Evolutionary conservation across 208 protist genomes (phyloP).

Genomic region (Trypanosoma cruzi): DNA sequence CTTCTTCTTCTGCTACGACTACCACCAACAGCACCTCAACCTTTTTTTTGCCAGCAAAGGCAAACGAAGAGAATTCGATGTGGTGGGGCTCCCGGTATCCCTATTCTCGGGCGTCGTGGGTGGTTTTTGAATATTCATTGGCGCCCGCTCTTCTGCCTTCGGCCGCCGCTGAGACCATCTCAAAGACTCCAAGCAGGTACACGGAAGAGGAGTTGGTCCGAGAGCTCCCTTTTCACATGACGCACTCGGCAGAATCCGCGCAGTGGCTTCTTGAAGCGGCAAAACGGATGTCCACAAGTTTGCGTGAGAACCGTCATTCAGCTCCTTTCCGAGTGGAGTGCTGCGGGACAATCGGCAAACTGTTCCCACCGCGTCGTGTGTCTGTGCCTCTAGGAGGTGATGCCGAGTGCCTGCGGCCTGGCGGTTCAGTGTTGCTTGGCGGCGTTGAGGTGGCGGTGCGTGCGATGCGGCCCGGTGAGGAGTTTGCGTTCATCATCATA

Average conservation of each 20-base stretch:
- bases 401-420: not conserved
- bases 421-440: not conserved
- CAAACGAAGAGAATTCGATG: not conserved
- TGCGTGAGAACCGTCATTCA: conserved; percentile 27
- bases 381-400: conserved; percentile 5
- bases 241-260: not conserved
- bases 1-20: not conserved
- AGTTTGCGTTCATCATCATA: conserved; percentile 21
- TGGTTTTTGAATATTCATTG: conserved; percentile 20
- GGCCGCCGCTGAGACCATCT: too few relatives aligned
- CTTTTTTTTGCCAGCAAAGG: not conserved
- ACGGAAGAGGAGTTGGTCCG: conserved; percentile 14
- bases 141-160: not conserved
- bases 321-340: not conserved
- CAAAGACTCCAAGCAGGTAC: not conserved
- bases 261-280: not conserved
- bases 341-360: not conserved
- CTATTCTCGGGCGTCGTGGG: not conserved
- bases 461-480: conserved; percentile 17
- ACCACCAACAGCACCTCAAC: too few relatives aligned
- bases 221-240: not conserved
- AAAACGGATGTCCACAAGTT: conserved; percentile 12
- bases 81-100: conserved; percentile 17
- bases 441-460: conserved; percentile 23
- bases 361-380: not conserved